Conservation (phyloP, 2,329 filamentous ascomycete genomes). For the Cladobotryum protrusum region DNA sequence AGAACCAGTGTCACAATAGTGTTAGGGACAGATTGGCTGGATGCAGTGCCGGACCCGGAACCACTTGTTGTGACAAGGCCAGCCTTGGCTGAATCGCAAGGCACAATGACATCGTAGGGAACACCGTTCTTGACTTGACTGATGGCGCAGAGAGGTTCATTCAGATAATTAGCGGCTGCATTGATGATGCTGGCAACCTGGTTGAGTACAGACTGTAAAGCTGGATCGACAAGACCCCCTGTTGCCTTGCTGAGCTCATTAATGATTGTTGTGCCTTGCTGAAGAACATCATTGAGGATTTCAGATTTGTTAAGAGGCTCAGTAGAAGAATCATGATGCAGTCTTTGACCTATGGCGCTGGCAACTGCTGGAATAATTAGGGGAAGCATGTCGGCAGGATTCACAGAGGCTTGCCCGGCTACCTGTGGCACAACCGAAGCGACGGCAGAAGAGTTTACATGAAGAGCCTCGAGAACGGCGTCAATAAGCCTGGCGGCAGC, state of each 20-base stretch:
- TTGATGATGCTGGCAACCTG: slow-evolving; percentile 17
- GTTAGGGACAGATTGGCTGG: neutral
- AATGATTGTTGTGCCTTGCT: slow-evolving; percentile 16
- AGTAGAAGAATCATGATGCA: slow-evolving; percentile 2
- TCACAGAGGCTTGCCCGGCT: slow-evolving; percentile 12
- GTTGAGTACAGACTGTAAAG: slow-evolving; percentile 16
- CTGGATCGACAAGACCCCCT: slow-evolving; percentile 4
- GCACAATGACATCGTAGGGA: slow-evolving; percentile 12
- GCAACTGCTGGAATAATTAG: slow-evolving; percentile 20
- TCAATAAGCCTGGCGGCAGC: slow-evolving; percentile 19
- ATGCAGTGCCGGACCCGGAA: neutral
- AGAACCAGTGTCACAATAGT: neutral
- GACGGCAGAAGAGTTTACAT: slow-evolving; percentile 14
- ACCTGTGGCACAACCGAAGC: slow-evolving; percentile 14
- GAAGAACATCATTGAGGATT: slow-evolving; percentile 14
- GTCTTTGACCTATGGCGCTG: slow-evolving; percentile 11
- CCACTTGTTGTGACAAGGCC: neutral
- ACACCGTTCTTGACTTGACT: slow-evolving; percentile 9
- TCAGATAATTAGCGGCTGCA: slow-evolving; percentile 13
- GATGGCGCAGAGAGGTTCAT: slow-evolving; percentile 16
- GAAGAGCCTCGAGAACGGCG: slow-evolving; percentile 15
- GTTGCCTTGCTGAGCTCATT: slow-evolving; percentile 14
- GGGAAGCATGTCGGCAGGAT: slow-evolving; percentile 13
- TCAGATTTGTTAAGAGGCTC: slow-evolving; percentile 6
- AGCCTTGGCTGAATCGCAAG: slow-evolving; percentile 12